Base-by-base conservation (phyloP, 1,284 basidiomycete species). In the Boletus chippewaensis region DNA sequence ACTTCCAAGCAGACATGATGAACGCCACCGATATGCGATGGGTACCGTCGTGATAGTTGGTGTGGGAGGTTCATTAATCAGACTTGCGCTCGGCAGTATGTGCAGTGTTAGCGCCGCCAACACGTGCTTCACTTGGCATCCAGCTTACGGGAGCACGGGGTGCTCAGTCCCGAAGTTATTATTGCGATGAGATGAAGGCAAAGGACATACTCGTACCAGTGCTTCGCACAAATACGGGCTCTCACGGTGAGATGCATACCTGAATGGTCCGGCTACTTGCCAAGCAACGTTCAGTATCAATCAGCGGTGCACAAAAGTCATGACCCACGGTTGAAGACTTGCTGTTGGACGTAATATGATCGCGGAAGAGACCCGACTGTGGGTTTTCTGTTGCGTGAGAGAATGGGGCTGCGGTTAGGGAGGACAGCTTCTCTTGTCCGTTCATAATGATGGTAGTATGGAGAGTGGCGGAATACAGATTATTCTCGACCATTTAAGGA, bases 391-490 rank as follows among this genome's bases (percentile, higher is more conserved):
- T 40, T 50, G n/a, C 32, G 26, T 5, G 20, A 18, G 26, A 45
- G 22, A 40, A 40, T 36, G 5, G 26, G 15, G 29, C 15, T 6
- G 1, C 28, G 22, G 16, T 20, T 18, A 12, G 4, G 18, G 40
- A 24, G 18, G 29, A 2, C 1, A 32, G 5, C 15, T 15, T 20
- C 22, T 32, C 24, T 47, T 8, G 35, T 44, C 13, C 12, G 24
- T 20, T 36, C 31, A 28, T 18, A 12, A 43, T 20, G 38, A 22
- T 20, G 38, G 29, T 45, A 26, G 32, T 41, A 42, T 34, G 42
- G 31, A 18, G 39, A 24, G 52, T 4, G 44, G 50, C 36, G 39
- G 42, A 24, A 49, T 62, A 55, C 59, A 56, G n/a, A 51, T 44
- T 24, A 48, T 16, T 52, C 58, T 49, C 40, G 43, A 26, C 40